A percentile compares a stretch with the other conserved stretches of the same genome.
phyloP scores from a whole-genome alignment of 768 basidiomycete genomes.

The Arthromyces matolae region DNA sequence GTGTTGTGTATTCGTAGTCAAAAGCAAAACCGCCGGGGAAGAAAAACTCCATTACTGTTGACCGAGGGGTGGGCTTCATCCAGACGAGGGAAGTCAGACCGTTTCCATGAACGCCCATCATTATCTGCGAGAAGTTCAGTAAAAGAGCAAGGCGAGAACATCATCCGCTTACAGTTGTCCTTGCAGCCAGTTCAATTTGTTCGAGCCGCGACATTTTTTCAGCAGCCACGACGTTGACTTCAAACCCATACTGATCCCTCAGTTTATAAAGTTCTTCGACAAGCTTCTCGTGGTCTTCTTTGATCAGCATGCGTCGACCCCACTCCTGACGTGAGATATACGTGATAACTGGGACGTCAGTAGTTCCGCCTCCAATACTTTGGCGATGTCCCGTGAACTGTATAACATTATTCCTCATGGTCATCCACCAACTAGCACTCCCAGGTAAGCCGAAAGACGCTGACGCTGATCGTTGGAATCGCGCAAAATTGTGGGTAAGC shows the following conservation, averaged over 20 bases:
- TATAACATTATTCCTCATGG: constrained; percentile 69
- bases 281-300: constrained; percentile 72
- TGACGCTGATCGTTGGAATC: constrained; percentile 74
- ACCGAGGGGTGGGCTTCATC: constrained; percentile 83
- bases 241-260: constrained; percentile 69
- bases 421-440: constrained; percentile 80
- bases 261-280: constrained; percentile 71
- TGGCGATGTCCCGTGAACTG: constrained; percentile 61
- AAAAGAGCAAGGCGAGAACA: background rate
- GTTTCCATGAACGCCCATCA: constrained; percentile 95
- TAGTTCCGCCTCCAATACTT: constrained; percentile 42
- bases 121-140: constrained; percentile 54
- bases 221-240: constrained; percentile 84
- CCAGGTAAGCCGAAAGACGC: constrained; percentile 74
- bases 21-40: constrained; percentile 79
- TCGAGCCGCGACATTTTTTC: constrained; percentile 78
- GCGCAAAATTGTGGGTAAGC: constrained; percentile 58
- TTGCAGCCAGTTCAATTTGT: constrained; percentile 74
- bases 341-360: constrained; percentile 74
- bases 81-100: constrained; percentile 84
- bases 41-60: constrained; percentile 93
- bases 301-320: constrained; percentile 79
- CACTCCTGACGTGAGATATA: constrained; percentile 89
- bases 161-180: constrained; percentile 64
- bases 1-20: constrained; percentile 79